Conservation (phyloP, 495 filamentous ascomycete genomes). For the Gamarada debralockiae region DNA sequence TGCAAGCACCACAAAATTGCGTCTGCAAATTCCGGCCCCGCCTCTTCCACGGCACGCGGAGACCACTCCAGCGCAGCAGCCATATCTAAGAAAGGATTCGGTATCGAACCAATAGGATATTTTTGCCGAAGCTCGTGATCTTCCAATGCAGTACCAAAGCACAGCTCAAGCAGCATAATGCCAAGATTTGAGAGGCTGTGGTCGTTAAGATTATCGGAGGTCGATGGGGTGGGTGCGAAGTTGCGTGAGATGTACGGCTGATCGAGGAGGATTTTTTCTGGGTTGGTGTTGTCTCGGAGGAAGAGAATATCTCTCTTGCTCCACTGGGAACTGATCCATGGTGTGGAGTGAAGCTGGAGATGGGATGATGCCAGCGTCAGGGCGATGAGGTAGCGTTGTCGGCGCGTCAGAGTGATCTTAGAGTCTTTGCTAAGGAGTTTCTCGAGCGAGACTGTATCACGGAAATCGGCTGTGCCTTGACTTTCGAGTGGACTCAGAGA, state of each 20-base stretch:
- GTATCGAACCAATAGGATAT: too few relatives aligned
- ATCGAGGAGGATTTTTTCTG: slow-evolving; percentile 5
- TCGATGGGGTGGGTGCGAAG: slow-evolving; percentile 2
- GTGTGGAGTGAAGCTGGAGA: slow-evolving; percentile 27
- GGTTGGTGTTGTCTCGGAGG: slow-evolving; percentile 1
- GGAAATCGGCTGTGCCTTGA: not conserved
- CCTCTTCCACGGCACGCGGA: too few relatives aligned
- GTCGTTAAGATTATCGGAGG: not conserved
- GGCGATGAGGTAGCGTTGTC: slow-evolving; percentile 24
- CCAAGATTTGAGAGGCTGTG: slow-evolving; percentile 19
- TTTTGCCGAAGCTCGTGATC: too few relatives aligned
- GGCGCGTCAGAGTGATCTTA: slow-evolving; percentile 3
- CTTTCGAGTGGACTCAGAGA: slow-evolving; percentile 27
- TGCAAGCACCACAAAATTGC: too few relatives aligned
- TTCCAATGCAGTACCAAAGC: too few relatives aligned
- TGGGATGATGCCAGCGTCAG: slow-evolving; percentile 25
- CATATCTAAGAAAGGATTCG: too few relatives aligned
- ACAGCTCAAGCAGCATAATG: slow-evolving; percentile 26
- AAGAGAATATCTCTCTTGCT: slow-evolving; percentile 27
- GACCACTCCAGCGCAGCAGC: too few relatives aligned
- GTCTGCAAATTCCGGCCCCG: too few relatives aligned
- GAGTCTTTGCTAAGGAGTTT: not conserved
- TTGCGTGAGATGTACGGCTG: slow-evolving; percentile 8
- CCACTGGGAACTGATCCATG: slow-evolving; percentile 21
- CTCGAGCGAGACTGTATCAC: not conserved